Conservation (phyloP, 2,329 filamentous ascomycete species). For the Thyridium curvatum region DNA sequence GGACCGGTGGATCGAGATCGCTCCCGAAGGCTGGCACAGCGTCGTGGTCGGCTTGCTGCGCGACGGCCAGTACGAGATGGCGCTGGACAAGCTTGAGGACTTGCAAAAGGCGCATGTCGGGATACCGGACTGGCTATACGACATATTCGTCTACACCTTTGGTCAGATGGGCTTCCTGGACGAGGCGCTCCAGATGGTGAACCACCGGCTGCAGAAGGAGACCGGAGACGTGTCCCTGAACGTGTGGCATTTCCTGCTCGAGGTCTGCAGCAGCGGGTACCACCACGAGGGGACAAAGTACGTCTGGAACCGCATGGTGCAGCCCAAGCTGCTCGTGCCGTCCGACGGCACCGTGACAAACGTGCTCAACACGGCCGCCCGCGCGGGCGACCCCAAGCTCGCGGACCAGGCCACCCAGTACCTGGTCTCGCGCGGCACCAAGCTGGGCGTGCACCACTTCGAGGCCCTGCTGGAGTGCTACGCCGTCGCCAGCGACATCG, state of each 20-base stretch:
- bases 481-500: constrained; percentile 50
- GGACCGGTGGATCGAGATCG: constrained; percentile 62
- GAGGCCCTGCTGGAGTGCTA: constrained; percentile 73
- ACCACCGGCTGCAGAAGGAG: constrained; percentile 38
- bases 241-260: constrained; percentile 69
- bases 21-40: constrained; percentile 54
- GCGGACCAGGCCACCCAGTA: constrained; percentile 66
- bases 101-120: constrained; percentile 51
- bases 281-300: constrained; percentile 48
- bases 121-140: constrained; percentile 68
- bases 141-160: constrained; percentile 69
- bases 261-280: constrained; percentile 31
- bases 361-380: constrained; percentile 66
- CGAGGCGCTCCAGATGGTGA: constrained; percentile 65
- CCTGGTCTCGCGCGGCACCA: constrained; percentile 50
- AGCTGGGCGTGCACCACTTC: constrained; percentile 65
- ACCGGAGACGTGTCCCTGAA: constrained; percentile 34
- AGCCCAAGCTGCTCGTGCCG: constrained; percentile 32
- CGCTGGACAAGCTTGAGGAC: constrained; percentile 61
- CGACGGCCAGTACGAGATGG: constrained; percentile 78
- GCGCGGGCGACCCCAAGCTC: constrained; percentile 59
- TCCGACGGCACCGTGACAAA: constrained; percentile 33
- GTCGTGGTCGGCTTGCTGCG: constrained; percentile 70
- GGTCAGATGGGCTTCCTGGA: constrained; percentile 68
- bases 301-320: constrained; percentile 57